phyloP scores from a whole-genome alignment of 257 asterid species.

The Solanum acaule region DNA sequence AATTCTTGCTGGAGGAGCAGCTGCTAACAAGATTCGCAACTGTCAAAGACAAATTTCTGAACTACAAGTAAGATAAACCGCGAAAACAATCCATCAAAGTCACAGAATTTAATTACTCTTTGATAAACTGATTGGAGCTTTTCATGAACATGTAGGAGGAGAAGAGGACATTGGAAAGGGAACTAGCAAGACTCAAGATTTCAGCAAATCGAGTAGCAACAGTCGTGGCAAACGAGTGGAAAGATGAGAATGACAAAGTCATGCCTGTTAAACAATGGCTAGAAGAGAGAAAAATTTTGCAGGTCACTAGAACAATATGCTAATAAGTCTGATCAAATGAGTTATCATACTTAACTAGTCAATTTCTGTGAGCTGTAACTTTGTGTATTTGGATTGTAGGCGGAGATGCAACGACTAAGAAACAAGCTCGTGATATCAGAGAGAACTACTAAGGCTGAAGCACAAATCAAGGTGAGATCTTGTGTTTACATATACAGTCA shows the following conservation, averaged over 20 bases:
- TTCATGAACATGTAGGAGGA: conserved; percentile 47
- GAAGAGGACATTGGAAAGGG: conserved; percentile 81
- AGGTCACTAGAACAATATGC: conserved; percentile 22
- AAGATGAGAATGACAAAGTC: conserved; percentile 77
- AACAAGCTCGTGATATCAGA: conserved; percentile 69
- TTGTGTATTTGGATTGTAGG: conserved; percentile 25
- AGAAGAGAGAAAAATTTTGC: conserved; percentile 76
- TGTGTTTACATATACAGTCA: not conserved
- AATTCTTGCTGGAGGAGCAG: conserved; percentile 77
- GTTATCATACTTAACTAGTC: not conserved
- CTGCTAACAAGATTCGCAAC: conserved; percentile 68
- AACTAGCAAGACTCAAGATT: conserved; percentile 74
- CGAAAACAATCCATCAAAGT: not conserved
- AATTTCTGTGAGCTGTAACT: not conserved
- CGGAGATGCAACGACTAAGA: conserved; percentile 68
- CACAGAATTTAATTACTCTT: not conserved
- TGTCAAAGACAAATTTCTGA: conserved; percentile 57
- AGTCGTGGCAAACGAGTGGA: conserved; percentile 91
- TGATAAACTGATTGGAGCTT: not conserved
- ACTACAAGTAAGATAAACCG: conserved; percentile 34
- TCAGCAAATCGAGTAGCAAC: conserved; percentile 73
- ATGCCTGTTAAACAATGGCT: conserved; percentile 98
- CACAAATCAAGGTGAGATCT: conserved; percentile 65
- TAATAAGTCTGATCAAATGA: not conserved
- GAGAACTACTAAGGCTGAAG: conserved; percentile 74